Conservation (phyloP, 768 basidiomycete species). For the Fomitopsis serialis region DNA sequence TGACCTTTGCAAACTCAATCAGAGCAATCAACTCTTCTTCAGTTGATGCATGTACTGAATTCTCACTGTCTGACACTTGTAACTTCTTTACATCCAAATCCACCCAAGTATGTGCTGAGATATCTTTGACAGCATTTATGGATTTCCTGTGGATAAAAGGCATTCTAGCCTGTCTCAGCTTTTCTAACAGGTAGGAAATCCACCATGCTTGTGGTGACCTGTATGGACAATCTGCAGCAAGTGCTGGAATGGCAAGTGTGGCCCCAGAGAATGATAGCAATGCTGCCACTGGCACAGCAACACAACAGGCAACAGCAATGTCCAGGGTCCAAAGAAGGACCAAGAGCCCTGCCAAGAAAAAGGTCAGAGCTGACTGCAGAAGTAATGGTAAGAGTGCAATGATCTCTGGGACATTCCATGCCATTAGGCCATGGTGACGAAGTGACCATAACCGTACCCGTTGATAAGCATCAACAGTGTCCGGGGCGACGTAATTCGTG, state of each 20-base stretch:
- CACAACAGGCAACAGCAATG: slow-evolving; percentile 6
- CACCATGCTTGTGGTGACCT: slow-evolving; percentile 12
- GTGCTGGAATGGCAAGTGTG: slow-evolving; percentile 5
- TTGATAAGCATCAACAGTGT: slow-evolving; percentile 16
- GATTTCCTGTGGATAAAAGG: too few relatives aligned
- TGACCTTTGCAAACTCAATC: too few relatives aligned
- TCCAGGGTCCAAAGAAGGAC: slow-evolving; percentile 15
- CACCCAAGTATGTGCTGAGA: too few relatives aligned
- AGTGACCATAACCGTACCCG: slow-evolving; percentile 19
- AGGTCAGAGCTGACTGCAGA: slow-evolving; percentile 12
- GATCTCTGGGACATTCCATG: slow-evolving; percentile 14
- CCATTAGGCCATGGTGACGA: slow-evolving; percentile 13
- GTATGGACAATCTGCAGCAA: slow-evolving; percentile 11
- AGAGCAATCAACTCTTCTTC: too few relatives aligned
- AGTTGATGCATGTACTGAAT: too few relatives aligned
- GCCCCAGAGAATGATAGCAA: slow-evolving; percentile 1
- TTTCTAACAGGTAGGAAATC: too few relatives aligned
- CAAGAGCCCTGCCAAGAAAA: slow-evolving; percentile 19
- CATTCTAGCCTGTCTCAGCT: too few relatives aligned
- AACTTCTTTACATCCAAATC: too few relatives aligned
- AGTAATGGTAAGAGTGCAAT: slow-evolving; percentile 13
- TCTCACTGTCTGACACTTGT: too few relatives aligned
- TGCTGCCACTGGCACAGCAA: slow-evolving; percentile 1
- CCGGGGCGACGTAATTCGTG: slow-evolving; percentile 12
- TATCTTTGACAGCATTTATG: too few relatives aligned